Evolutionary conservation across 306 rosid genomes (phyloP).

Genomic region (Lagenaria siceraria): DNA sequence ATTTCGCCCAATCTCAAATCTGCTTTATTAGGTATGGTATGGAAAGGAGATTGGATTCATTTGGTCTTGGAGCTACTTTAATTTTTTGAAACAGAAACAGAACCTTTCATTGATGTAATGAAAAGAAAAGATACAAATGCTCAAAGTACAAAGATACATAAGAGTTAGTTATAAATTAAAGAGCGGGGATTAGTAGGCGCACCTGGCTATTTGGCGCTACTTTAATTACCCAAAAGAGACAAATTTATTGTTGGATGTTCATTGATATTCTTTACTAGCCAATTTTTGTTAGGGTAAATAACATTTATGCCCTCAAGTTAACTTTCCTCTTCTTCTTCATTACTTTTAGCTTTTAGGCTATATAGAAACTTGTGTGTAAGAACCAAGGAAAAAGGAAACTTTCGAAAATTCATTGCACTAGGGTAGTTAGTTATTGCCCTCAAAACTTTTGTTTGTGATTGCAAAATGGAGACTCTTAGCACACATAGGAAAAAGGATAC

Average conservation of each 20-base stretch:
- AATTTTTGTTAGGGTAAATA: background rate
- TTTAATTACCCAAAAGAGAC: background rate
- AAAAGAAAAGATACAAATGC: too few relatives aligned
- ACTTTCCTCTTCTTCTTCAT: background rate
- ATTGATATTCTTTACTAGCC: background rate
- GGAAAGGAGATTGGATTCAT: background rate
- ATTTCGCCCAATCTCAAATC: too few relatives aligned
- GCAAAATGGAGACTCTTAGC: background rate
- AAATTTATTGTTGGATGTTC: background rate
- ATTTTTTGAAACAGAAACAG: too few relatives aligned
- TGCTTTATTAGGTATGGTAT: background rate
- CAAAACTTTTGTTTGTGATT: background rate
- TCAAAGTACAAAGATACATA: too few relatives aligned
- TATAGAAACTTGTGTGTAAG: background rate
- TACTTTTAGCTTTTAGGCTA: background rate
- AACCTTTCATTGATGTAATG: too few relatives aligned
- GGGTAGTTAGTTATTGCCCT: background rate
- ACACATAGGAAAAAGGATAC: background rate
- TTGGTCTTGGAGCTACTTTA: background rate
- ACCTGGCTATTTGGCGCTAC: too few relatives aligned
- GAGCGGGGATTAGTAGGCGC: too few relatives aligned
- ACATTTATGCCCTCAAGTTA: background rate
- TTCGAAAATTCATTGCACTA: background rate
- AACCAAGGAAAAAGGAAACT: background rate
- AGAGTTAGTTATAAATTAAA: too few relatives aligned